Percentiles rank a stretch among this genome's conserved stretches.
These are phyloP conservation scores for Lolium rigidum DNA, from an alignment of 176 grass and related monocot genomes.

Conservation along the genomic window DNA sequence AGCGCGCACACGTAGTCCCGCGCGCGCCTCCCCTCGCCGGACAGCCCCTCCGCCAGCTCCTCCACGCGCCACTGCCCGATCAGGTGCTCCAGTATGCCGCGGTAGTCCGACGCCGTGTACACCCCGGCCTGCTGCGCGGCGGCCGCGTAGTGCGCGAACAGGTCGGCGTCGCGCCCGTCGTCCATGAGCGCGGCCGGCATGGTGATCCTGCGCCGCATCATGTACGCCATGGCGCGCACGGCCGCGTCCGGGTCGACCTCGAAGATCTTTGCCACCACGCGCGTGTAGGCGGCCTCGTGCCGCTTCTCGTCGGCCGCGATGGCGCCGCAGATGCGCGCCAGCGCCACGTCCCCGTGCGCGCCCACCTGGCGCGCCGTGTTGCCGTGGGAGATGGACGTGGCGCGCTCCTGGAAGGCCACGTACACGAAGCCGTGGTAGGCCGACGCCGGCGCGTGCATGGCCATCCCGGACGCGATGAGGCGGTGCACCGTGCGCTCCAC, in stretches of 20 bases:
- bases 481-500: slow-evolving; percentile 79
- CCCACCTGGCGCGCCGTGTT: slow-evolving; percentile 71
- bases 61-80: slow-evolving; percentile 67
- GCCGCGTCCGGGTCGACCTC: slow-evolving; percentile 62
- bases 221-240: slow-evolving; percentile 66
- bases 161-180: slow-evolving; percentile 61
- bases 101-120: slow-evolving; percentile 74
- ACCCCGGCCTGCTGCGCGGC: slow-evolving; percentile 53
- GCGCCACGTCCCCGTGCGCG: slow-evolving; percentile 52
- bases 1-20: slow-evolving; percentile 77
- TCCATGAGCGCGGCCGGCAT: slow-evolving; percentile 79
- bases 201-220: slow-evolving; percentile 87
- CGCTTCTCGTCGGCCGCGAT: slow-evolving; percentile 82
- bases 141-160: slow-evolving; percentile 65
- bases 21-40: slow-evolving; percentile 62
- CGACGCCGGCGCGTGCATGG: slow-evolving; percentile 44
- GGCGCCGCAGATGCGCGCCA: slow-evolving; percentile 71
- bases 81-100: slow-evolving; percentile 67
- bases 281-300: slow-evolving; percentile 73
- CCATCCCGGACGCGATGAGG: slow-evolving; percentile 71
- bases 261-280: slow-evolving; percentile 70
- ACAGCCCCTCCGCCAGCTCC: slow-evolving; percentile 52
- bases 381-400: slow-evolving; percentile 79
- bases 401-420: slow-evolving; percentile 90
- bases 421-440: slow-evolving; percentile 78